phyloP scores from a whole-genome alignment of 2,329 filamentous ascomycete genomes.

The Orbilia javanica region DNA sequence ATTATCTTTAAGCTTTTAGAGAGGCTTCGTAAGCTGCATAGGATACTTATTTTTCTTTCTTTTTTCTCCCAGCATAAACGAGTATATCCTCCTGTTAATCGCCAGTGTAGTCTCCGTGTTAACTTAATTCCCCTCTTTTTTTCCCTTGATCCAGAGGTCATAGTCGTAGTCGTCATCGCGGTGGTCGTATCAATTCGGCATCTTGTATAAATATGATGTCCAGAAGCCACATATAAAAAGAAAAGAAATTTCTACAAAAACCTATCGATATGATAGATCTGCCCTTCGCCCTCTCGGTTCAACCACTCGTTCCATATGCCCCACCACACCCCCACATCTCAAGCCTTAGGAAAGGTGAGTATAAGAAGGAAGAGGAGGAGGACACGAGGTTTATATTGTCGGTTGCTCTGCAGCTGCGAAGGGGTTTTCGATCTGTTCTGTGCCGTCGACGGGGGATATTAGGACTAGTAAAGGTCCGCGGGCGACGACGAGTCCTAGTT shows the following conservation, averaged over 20 bases:
- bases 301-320: too few relatives aligned
- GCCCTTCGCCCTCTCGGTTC: too few relatives aligned
- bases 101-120: neutral
- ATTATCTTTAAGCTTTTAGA: slow-evolving; percentile 24
- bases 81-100: neutral
- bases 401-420: slow-evolving; percentile 81
- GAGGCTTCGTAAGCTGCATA: neutral
- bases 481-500: slow-evolving; percentile 87
- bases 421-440: slow-evolving; percentile 94
- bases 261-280: neutral
- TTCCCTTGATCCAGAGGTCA: neutral
- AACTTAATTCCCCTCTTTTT: neutral
- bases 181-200: slow-evolving; percentile 6
- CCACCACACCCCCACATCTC: too few relatives aligned
- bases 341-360: too few relatives aligned
- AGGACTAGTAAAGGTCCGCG: slow-evolving; percentile 92
- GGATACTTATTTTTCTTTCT: too few relatives aligned
- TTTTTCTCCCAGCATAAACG: neutral
- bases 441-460: slow-evolving; percentile 92
- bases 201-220: slow-evolving; percentile 59
- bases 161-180: neutral
- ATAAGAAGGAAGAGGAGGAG: neutral
- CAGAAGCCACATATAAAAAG: neutral
- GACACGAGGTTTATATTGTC: slow-evolving; percentile 30
- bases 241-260: neutral